A percentile compares a stretch with the other conserved stretches of the same genome.
These are phyloP conservation scores for Magnaporthales sp. DNA, from an alignment of 2,329 filamentous ascomycete genomes.

Conservation along the genomic window DNA sequence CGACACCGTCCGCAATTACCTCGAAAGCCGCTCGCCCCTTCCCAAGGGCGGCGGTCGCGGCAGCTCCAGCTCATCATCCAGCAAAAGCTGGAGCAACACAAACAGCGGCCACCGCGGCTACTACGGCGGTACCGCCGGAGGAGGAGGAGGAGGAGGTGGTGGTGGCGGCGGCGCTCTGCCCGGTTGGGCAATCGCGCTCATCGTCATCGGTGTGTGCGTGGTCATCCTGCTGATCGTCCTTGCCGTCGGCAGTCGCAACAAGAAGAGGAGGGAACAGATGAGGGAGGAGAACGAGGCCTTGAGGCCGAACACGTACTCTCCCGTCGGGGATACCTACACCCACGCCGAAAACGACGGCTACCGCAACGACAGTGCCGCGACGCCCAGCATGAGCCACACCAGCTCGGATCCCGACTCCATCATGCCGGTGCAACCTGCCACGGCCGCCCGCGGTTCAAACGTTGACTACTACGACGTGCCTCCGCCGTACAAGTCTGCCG, in stretches of 20 bases:
- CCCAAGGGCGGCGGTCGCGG: slow-evolving; percentile 4
- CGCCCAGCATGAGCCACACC: background rate
- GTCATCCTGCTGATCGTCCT: background rate
- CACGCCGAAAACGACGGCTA: background rate
- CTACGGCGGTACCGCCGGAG: background rate
- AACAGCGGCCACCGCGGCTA: background rate
- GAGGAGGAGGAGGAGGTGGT: background rate
- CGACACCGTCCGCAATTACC: background rate
- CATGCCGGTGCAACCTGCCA: background rate
- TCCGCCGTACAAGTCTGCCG: background rate
- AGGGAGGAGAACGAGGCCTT: background rate
- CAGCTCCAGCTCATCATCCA: background rate
- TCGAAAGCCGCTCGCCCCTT: slow-evolving; percentile 1
- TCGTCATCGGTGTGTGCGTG: background rate
- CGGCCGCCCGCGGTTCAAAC: background rate
- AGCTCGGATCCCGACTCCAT: background rate
- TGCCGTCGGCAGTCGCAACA: background rate
- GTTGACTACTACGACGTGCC: background rate
- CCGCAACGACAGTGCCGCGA: background rate
- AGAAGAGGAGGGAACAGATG: background rate
- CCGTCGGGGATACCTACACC: background rate
- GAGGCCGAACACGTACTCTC: background rate
- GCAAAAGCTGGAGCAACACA: background rate
- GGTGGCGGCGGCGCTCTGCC: background rate
- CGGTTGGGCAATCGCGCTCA: background rate